Evolutionary conservation across 176 grass and related monocot species (phyloP), one percentile per base, ranked within the genome.

Genomic region (Phragmites australis): DNA sequence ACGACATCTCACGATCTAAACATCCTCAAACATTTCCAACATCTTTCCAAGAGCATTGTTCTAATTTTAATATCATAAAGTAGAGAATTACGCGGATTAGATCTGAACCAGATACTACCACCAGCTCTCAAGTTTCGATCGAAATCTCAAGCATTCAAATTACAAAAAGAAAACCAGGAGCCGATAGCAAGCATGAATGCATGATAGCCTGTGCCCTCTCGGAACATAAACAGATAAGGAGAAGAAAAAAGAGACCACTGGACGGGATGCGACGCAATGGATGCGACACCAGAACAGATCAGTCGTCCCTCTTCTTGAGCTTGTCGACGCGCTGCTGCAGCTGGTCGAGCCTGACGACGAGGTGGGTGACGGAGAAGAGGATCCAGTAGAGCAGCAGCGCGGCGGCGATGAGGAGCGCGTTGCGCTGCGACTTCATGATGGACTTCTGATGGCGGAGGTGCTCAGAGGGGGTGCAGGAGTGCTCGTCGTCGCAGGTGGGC

Each of bases 391-490:
- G 94, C 69, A 97, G 76, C 2, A 97, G 85, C 17, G 94, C 80
- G 68, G 92, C 79, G 89, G 83, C 88, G 85, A 97, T 97, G 85
- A 97, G 89, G 80, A 97, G 85, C 21, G 80, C 92, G 85, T 97
- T 97, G 69, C 94, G 88, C 85, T 97, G 94, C 56, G 92, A 94
- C 88, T 94, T 97, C 68, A 97, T 94, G 85, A 97, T 87, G 84
- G 94, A 97, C 72, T 97, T 97, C 83, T 97, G 89, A 85, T 97
- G 92, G 76, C 89, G 94, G 81, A 97, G 92, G 85, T 94, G 85
- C 85, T 97, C 92, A 54, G 89, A 75, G 0, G 94, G 94, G 21
- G 94, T 92, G 89, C 94, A 97, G 34, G 88, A 58, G 88, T 89
- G 82, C 68, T 94, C 92, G 82, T 90, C 75, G 82, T 78, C 74